A percentile compares a stretch with the other conserved stretches of the same genome.
These are phyloP conservation scores for Breynia disticha DNA, from an alignment of 441 rosid species.

Conservation along the genomic window DNA sequence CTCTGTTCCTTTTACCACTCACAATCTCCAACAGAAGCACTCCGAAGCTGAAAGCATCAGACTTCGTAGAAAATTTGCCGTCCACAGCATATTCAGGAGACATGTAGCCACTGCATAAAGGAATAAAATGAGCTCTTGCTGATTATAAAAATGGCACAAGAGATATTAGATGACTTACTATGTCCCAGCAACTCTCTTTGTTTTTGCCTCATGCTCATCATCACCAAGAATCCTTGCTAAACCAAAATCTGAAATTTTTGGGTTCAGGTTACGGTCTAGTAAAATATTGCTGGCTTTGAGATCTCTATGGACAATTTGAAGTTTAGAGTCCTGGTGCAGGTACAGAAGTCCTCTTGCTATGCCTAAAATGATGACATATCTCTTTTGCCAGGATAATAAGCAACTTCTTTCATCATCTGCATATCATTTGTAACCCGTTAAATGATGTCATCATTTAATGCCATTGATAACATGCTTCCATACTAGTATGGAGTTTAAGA, in stretches of 20 bases:
- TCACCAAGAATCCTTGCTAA: conserved; percentile 30
- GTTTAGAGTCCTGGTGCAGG: conserved; percentile 29
- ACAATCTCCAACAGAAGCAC: conserved; percentile 22
- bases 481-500: background rate
- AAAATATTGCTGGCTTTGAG: conserved; percentile 33
- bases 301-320: conserved; percentile 26
- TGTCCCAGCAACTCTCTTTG: conserved; percentile 37
- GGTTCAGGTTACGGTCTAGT: conserved; percentile 28
- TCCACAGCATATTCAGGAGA: conserved; percentile 31
- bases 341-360: conserved; percentile 36
- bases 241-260: conserved; percentile 42
- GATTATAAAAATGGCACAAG: background rate
- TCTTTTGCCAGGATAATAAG: conserved; percentile 16
- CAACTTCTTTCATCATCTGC: conserved; percentile 17
- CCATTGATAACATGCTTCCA: background rate
- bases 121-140: background rate
- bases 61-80: conserved; percentile 29
- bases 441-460: background rate
- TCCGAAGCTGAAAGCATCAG: conserved; percentile 36
- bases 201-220: conserved; percentile 29
- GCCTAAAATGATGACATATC: conserved; percentile 18
- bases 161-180: conserved; percentile 23
- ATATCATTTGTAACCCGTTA: background rate
- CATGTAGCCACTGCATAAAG: conserved; percentile 19
- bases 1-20: conserved; percentile 25